phyloP scores from a whole-genome alignment of 2,329 filamentous ascomycete genomes.

The Aspergillus chevalieri region DNA sequence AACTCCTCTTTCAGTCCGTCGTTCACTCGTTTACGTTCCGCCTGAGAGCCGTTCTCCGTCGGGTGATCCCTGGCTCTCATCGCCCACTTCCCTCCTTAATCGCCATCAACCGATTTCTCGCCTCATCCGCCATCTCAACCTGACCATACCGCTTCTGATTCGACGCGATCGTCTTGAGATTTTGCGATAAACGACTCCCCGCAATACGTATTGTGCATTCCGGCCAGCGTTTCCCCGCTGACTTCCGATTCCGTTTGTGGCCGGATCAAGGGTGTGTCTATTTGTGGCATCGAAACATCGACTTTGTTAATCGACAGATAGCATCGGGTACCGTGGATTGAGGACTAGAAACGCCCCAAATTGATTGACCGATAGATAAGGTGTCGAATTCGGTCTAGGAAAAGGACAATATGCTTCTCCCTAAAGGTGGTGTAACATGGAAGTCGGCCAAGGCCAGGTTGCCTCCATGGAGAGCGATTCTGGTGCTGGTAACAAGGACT shows the following conservation, averaged over 20 bases:
- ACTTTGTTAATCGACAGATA: no score
- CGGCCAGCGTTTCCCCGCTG: no score
- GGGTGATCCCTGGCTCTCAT: neutral
- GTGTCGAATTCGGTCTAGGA: neutral
- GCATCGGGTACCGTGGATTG: no score
- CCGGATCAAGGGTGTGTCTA: no score
- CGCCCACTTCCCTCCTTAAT: slow-evolving; percentile 10
- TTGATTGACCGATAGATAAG: no score
- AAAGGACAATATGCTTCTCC: slow-evolving; percentile 66
- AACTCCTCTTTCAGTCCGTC: neutral
- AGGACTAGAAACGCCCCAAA: no score
- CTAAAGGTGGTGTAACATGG: slow-evolving; percentile 86
- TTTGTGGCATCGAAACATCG: no score
- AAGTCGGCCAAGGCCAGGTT: slow-evolving; percentile 77
- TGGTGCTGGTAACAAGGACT: slow-evolving; percentile 66
- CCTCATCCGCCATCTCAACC: slow-evolving; percentile 2
- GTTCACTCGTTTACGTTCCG: slow-evolving; percentile 5
- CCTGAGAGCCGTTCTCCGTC: neutral
- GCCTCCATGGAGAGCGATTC: slow-evolving; percentile 67
- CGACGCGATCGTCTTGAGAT: neutral
- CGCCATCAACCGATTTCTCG: slow-evolving; percentile 1
- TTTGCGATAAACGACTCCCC: neutral
- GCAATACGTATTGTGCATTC: no score
- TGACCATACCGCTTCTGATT: neutral
- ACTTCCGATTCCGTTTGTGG: no score